Base-by-base conservation (phyloP, 371 early-diverging fungal genomes). In the Mucor irregularis region DNA sequence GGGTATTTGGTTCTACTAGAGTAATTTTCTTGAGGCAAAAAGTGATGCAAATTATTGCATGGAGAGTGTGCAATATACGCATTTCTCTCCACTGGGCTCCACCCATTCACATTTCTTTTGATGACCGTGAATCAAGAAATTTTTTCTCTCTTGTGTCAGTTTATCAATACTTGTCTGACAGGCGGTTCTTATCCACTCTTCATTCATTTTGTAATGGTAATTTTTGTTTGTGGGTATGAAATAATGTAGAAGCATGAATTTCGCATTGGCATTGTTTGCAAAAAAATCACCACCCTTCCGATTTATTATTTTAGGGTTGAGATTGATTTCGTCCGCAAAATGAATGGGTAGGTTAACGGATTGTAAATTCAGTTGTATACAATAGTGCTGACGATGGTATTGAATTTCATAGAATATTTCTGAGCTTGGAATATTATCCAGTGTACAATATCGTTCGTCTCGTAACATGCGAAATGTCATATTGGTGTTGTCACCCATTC, bases 11-110 rank as follows among this genome's bases (percentile, higher is more conserved):
- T n/a, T n/a, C n/a, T n/a, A n/a, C n/a, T n/a, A n/a, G n/a, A 11
- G 16, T 25, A 22, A 19, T 39, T 22, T 39, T 39, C n/a, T 13
- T 21, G 8, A 19, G 39, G 19, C 35, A 35, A 35, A 35, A 35
- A 35, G 35, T 13, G 16, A 35, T 35, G 13, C 1, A 14, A 35
- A 5, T 4, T 11, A 35, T 35, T 42, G 24, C 22, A 21, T 42
- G 10, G 10, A 42, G n/a, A 49, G 22, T 19, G 49, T 40, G 10
- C 54, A 53, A 35, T 53, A 53, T 1, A 44, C 45, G 26, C 54
- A 53, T 34, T 28, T 25, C 16, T 45, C 54, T 9, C 54, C 54
- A 35, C 25, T 53, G 0, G 54, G 54, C 17, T 53, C 54, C 4
- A 53, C 16, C 54, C 54, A 53, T 9, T 34, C 21, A 26, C 54